Evolutionary conservation across 2,329 filamentous ascomycete species (phyloP), one percentile per base, ranked within the genome.

Genomic region (Colletotrichum brevisporum): DNA sequence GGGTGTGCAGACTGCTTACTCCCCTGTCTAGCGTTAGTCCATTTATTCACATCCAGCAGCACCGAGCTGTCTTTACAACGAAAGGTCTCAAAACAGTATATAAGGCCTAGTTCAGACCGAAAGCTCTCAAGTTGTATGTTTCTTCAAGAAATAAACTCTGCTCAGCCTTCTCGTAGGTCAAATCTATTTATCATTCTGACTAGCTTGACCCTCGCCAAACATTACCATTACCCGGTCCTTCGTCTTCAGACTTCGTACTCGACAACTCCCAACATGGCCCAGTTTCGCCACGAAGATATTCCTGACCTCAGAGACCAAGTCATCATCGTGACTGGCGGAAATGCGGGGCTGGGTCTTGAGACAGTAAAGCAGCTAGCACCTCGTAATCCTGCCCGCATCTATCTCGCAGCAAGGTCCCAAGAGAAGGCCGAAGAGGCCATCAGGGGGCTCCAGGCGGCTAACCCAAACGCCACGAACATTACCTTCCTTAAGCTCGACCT

Each of bases 291-390:
- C 1, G 21, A 45, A 60, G 83, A 86, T 69, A 82, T 88, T 24
- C 75, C 77, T 3, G 78, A 82, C 55, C 79, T 87, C 16, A 73
- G 78, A 0, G 83, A 81, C 58, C 87, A 86, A 71, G 81, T 86
- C 15, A 80, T 87, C 52, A 75, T 87, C n/a, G 77, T 88, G 12
- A 88, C 85, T 6, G 86, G 85, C 60, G 85, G 84, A 83, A 77
- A 61, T 53, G 51, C 39, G 2, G 58, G 65, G 0, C 16, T 68
- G 1, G 65, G 65, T 1, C 13, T 39, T 21, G 31, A 58, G 27
- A 53, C 27, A n/a, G 53, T 47, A 1, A 43, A 43, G 6, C 43
- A 68, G 24, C 53, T 58, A 2, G 36, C 52, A 8, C n/a, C 18
- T 15, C 87, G 89, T 74, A 75, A 79, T 8, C 85, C 87, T 2